Evolutionary conservation across 78 protist species (phyloP).

Genomic region (Dictyostelium brefeldianum): DNA sequence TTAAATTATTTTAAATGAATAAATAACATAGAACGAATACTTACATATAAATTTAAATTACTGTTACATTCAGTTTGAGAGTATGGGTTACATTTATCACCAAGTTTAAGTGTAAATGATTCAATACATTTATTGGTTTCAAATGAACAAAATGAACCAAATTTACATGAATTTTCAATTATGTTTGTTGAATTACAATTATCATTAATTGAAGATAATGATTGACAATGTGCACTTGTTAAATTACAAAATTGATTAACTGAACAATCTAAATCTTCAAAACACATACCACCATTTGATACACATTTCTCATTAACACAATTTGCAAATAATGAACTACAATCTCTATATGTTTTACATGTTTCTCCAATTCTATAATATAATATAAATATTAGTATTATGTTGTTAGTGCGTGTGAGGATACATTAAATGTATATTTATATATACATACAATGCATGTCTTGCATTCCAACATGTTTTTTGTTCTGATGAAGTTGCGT

Average conservation of each 20-base stretch:
- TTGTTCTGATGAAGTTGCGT: not conserved
- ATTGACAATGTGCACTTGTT: not conserved
- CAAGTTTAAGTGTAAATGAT: not conserved
- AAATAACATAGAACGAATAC: not conserved
- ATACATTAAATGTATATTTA: too few species aligned
- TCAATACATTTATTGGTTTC: not conserved
- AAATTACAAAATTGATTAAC: not conserved
- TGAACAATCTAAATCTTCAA: not conserved
- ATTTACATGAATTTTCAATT: not conserved
- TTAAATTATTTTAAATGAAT: too few species aligned
- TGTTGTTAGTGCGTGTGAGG: too few species aligned
- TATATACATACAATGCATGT: not conserved
- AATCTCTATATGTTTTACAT: not conserved
- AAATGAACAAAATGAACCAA: not conserved
- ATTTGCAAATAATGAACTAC: conserved; percentile 11
- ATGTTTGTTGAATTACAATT: not conserved
- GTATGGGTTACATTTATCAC: not conserved
- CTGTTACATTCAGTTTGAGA: not conserved
- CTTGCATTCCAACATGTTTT: not conserved
- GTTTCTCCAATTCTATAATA: not conserved
- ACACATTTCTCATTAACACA: not conserved
- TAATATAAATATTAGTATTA: too few species aligned
- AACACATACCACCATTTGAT: conserved; percentile 1
- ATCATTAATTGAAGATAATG: not conserved
- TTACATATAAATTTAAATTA: not conserved